Base-by-base conservation (phyloP, 2,329 filamentous ascomycete genomes). In the Neospermospora avenae region DNA sequence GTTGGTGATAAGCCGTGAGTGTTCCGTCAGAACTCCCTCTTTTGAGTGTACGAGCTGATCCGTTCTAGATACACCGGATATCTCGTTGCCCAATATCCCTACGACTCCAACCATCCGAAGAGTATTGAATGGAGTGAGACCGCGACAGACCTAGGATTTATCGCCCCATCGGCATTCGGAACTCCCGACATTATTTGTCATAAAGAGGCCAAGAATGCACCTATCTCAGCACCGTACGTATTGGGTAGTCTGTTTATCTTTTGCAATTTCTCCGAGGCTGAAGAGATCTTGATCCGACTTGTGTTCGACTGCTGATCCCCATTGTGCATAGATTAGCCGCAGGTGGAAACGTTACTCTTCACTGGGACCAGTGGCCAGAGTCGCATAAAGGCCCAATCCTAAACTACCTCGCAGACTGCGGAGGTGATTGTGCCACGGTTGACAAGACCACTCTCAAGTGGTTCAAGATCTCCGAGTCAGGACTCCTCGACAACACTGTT, bases 281-380 rank as follows among this genome's bases (percentile, higher is more conserved):
- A n/a, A n/a, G n/a, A n/a, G n/a, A n/a, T n/a, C n/a, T n/a, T n/a
- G n/a, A n/a, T n/a, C n/a, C n/a, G n/a, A n/a, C n/a, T n/a, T n/a
- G n/a, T n/a, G n/a, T n/a, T n/a, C n/a, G n/a, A n/a, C n/a, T n/a
- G n/a, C n/a, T n/a, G n/a, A n/a, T n/a, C n/a, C n/a, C n/a, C n/a
- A n/a, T n/a, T n/a, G n/a, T n/a, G n/a, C n/a, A n/a, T n/a, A n/a
- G n/a, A n/a, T n/a, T n/a, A n/a, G n/a, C n/a, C n/a, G n/a, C n/a
- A 2, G 80, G 80, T n/a, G 74, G 76, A 63, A 72, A 72, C 49
- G 70, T 82, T 60, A 73, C 72, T n/a, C 70, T 82, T 55, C 73
- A 77, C 62, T 82, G 80, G 80, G 76, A 76, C 61, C 72, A 72
- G 1, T 81, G 80, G 80, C 78, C 79, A 14, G 75, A 77, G 7